Evolutionary conservation across 192 early-diverging fungal species (phyloP), one percentile per base, ranked within the genome.

Genomic region (Phlyctochytrium arcticum): DNA sequence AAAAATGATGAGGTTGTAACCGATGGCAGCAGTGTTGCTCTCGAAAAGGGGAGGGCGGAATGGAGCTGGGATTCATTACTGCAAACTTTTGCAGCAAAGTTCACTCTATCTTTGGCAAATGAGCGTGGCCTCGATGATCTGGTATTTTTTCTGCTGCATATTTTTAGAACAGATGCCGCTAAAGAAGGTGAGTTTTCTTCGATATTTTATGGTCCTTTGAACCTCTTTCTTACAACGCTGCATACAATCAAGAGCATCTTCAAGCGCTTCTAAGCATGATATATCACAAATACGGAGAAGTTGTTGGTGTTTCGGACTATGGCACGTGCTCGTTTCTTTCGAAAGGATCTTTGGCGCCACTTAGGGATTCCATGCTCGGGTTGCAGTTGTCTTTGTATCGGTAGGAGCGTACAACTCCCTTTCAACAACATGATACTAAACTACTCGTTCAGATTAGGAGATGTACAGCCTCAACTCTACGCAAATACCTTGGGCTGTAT

Each of bases 341-440:
- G 5, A 7, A 29, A 3, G 17, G 5, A 7, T 4, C 34, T 10
- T 31, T 32, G 12, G 27, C 34, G 32, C 10, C 34, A 1, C 15
- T 29, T 21, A 17, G 37, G 21, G 8, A 29, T 15, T 37, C 31
- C 30, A 7, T 48, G 2, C 44, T 61, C 24, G 33, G 44, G 12
- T 42, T 61, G n/a, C 59, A 61, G 42, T 46, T 61, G 6, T 37
- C 59, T 19, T 29, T 61, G 59, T 42, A 61, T 42, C 59, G 42
- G 59, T 61, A 15, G 8, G 33, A 32, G 44, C 30, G 26, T 2
- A 10, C 44, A 29, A 35, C 42, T 5, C 5, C 21, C 39, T 44
- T 0, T 44, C 21, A 19, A 19, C 39, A 12, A 44, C 0, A 44
- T 44, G 12, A 44, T 44, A 19, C 39, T n/a, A 44, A 2, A 44